phyloP scores from a whole-genome alignment of 352 stramenopile species.

The Blastocystis sp. region DNA sequence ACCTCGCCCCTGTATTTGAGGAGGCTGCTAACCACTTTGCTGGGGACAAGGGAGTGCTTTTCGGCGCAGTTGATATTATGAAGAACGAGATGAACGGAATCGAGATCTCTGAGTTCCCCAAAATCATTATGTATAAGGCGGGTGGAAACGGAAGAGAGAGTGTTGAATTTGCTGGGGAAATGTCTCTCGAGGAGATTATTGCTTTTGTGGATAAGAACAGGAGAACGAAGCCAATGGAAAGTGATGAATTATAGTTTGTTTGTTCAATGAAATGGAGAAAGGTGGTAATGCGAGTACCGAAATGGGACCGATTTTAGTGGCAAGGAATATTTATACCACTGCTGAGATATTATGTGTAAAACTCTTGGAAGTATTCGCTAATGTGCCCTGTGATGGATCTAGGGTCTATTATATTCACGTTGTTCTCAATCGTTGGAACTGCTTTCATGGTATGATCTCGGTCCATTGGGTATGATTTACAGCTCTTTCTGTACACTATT shows the following conservation, averaged over 20 bases:
- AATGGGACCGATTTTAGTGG: not conserved
- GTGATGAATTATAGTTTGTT: conserved; percentile 15
- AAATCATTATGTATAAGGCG: not conserved
- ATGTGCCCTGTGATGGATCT: not conserved
- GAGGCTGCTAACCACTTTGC: not conserved
- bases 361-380: not conserved
- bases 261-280: conserved; percentile 35
- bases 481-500: conserved; percentile 51
- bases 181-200: not conserved
- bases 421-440: conserved; percentile 57
- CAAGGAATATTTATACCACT: not conserved
- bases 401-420: conserved; percentile 28
- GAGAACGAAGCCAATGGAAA: not conserved
- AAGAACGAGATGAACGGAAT: conserved; percentile 37
- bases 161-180: not conserved
- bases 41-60: not conserved
- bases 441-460: not conserved
- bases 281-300: not conserved
- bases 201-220: not conserved
- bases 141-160: conserved; percentile 19
- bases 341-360: conserved; percentile 7
- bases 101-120: not conserved
- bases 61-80: not conserved
- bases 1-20: not conserved
- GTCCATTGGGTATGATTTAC: not conserved